A percentile compares a stretch with the other conserved stretches of the same genome.
These are phyloP conservation scores for Hanseniaspora sp. DNA, from an alignment of 1,139 yeast genomes.

Conservation along the genomic window DNA sequence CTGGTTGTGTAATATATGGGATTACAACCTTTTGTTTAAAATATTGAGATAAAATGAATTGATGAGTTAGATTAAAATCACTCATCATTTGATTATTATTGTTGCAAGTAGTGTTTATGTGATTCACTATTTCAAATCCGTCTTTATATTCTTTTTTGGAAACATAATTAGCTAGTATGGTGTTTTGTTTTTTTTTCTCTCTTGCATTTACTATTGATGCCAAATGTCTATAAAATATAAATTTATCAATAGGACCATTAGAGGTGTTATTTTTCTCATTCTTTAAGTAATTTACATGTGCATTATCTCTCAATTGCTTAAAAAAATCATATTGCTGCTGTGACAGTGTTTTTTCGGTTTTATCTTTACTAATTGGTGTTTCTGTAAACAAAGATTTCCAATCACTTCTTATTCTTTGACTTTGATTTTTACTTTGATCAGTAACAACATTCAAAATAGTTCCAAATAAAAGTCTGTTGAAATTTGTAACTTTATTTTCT, in stretches of 20 bases:
- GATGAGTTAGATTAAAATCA: background rate
- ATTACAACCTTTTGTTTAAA: background rate
- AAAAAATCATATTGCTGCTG: background rate
- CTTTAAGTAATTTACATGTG: background rate
- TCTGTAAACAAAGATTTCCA: background rate
- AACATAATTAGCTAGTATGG: background rate
- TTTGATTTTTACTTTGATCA: background rate
- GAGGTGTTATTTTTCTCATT: background rate
- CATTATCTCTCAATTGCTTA: background rate
- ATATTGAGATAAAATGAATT: background rate
- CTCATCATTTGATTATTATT: background rate
- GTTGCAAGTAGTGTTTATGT: background rate
- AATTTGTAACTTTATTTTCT: background rate
- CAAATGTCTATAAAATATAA: background rate
- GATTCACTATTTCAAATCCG: background rate
- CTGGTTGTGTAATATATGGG: background rate
- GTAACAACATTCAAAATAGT: background rate
- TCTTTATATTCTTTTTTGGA: background rate
- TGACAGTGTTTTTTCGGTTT: background rate
- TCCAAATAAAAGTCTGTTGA: constrained; percentile 1
- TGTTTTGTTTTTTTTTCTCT: background rate
- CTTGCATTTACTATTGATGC: background rate
- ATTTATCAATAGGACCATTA: background rate
- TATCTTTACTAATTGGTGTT: background rate
- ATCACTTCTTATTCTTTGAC: background rate